phyloP scores from a whole-genome alignment of 768 basidiomycete genomes.

The Exsudoporus frostii region DNA sequence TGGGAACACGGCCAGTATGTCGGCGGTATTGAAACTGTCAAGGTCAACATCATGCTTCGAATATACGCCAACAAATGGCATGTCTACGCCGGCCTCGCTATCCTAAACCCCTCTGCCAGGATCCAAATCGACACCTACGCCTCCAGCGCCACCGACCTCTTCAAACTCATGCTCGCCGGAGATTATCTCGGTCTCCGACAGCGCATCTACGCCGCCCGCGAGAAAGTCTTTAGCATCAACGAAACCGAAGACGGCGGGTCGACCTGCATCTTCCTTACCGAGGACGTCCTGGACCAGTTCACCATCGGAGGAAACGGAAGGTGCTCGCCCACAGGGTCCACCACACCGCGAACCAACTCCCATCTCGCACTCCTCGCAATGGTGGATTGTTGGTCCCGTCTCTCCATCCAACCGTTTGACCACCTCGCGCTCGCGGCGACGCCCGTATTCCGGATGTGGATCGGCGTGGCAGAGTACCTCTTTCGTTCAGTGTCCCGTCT shows the following conservation, averaged over 20 bases:
- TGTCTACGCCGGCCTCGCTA: conserved; percentile 98
- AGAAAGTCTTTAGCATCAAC: conserved; percentile 67
- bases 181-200: conserved; percentile 55
- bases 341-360: conserved; percentile 58
- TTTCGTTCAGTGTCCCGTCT: conserved; percentile 70
- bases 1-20: conserved; percentile 97
- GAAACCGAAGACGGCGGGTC: conserved; percentile 25
- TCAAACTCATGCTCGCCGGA: conserved; percentile 87
- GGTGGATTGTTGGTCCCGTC: conserved; percentile 96
- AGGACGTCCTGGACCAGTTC: conserved; percentile 85
- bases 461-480: conserved; percentile 94
- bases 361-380: conserved; percentile 94
- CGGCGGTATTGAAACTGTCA: conserved; percentile 95
- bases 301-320: conserved; percentile 55
- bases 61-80: conserved; percentile 99
- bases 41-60: conserved; percentile 91
- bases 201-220: conserved; percentile 71
- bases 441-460: conserved; percentile 93
- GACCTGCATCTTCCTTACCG: conserved; percentile 76
- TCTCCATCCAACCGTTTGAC: conserved; percentile 82
- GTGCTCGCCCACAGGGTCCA: conserved; percentile 8
- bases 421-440: conserved; percentile 94
- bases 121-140: conserved; percentile 91
- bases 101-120: conserved; percentile 89
- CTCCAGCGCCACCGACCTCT: conserved; percentile 79